A percentile compares a stretch with the other conserved stretches of the same genome.
phyloP scores from a whole-genome alignment of 805 yeast species.

The Lipomyces kockii region DNA sequence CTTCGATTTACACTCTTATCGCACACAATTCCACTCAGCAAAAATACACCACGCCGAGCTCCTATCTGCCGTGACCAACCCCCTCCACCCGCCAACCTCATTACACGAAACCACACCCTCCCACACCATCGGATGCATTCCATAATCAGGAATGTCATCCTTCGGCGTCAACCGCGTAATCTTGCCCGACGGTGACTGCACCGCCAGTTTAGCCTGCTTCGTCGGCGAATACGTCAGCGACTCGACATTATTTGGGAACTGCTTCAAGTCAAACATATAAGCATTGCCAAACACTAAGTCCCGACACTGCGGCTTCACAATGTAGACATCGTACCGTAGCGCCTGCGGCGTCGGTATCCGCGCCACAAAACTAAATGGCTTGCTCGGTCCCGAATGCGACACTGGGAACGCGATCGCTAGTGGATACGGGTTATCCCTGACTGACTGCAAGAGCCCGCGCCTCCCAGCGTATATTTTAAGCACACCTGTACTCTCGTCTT shows the following conservation, averaged over 20 bases:
- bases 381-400: conserved; percentile 43
- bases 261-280: conserved; percentile 67
- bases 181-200: conserved; percentile 86
- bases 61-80: conserved; percentile 71
- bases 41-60: conserved; percentile 43
- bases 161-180: conserved; percentile 56
- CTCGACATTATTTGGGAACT: conserved; percentile 52
- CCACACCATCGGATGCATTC: conserved; percentile 49
- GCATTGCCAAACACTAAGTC: conserved; percentile 60
- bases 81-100: conserved; percentile 84
- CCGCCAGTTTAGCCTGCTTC: conserved; percentile 56
- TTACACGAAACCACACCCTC: conserved; percentile 62
- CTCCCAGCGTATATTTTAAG: conserved; percentile 74
- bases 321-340: conserved; percentile 74
- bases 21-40: conserved; percentile 81
- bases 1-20: not conserved
- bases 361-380: conserved; percentile 67
- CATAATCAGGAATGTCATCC: conserved; percentile 52
- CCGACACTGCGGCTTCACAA: conserved; percentile 81
- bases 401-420: conserved; percentile 47
- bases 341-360: conserved; percentile 73
- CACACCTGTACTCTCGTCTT: conserved; percentile 67
- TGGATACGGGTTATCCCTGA: conserved; percentile 30
- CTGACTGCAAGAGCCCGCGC: conserved; percentile 50
- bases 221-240: conserved; percentile 22